Base-by-base conservation (phyloP, 345 rosid species). In the Citrus mangshanensis region DNA sequence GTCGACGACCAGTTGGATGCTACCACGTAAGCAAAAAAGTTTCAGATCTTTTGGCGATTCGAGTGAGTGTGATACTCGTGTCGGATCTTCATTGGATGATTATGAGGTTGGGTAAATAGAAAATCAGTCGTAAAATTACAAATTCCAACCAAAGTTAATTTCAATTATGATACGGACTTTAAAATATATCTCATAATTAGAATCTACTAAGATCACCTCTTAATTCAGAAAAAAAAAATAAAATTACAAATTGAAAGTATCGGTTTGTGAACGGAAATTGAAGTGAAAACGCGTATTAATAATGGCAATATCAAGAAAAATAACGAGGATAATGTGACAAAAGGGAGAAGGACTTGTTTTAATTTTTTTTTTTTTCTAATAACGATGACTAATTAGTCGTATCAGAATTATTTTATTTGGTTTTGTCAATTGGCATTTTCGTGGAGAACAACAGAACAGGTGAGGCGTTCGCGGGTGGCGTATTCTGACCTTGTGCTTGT, bases 161-260 rank as follows among this genome's bases (percentile, higher is more conserved):
- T 32, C 0, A 32, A 0, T 32, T 32, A 0, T 32, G 0, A 0
- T 32, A 32, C 0, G 0, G 0, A 4, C 0, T 32, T 32, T 0
- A 32, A 32, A 32, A 4, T 32, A 32, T 32, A 0, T 3, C 34
- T 0, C 34, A 32, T 0, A 32, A 32, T 32, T 32, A 32, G 4
- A 0, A 32, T 32, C 0, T 0, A 0, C 4, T 0, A 32, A 32
- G 0, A 0, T 0, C 4, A 4, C 0, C 34, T 32, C 4, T 4
- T 32, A 3, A 0, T 0, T 32, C 34, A 3, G 4, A 32, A 32
- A 32, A 32, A 32, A 34, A 34, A 32, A 32, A 32, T 4, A 34
- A 34, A 34, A 34, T 5, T 34, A 5, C 6, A 34, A 34, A 46
- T 12, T 46, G 7, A 0, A 62, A 16, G 14, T 4, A 18, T 13